These are phyloP conservation scores for Linnemannia zychae DNA, from an alignment of 192 early-diverging fungal genomes.

Conservation along the genomic window DNA sequence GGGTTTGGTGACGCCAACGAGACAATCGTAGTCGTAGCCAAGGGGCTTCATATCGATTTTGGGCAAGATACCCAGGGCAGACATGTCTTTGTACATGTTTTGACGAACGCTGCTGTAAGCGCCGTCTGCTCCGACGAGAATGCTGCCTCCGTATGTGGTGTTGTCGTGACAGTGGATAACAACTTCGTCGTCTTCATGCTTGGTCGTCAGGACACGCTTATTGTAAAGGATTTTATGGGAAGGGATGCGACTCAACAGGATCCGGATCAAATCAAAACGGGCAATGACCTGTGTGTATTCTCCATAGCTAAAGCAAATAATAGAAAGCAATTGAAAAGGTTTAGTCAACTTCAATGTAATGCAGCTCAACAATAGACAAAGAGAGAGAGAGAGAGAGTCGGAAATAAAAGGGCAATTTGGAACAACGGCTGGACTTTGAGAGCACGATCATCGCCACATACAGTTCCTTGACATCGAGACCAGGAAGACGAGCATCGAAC, in stretches of 20 bases:
- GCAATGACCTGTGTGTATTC: constrained; percentile 16
- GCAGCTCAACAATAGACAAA: background rate
- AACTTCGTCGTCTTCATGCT: constrained; percentile 30
- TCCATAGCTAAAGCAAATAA: constrained; percentile 13
- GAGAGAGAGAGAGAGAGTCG: background rate
- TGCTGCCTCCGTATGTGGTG: constrained; percentile 16
- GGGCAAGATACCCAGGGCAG: background rate
- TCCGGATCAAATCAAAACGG: constrained; percentile 16
- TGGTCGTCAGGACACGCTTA: constrained; percentile 17
- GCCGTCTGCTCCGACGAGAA: constrained; percentile 38
- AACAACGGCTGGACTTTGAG: background rate
- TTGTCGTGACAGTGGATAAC: constrained; percentile 19
- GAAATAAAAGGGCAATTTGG: background rate
- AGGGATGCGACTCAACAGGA: constrained; percentile 20
- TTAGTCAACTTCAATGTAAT: background rate
- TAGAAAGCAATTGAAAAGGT: background rate
- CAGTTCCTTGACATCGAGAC: constrained; percentile 13
- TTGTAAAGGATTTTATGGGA: constrained; percentile 15
- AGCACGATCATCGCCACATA: background rate
- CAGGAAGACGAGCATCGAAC: constrained; percentile 5
- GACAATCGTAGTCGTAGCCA: constrained; percentile 28
- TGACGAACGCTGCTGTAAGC: constrained; percentile 35
- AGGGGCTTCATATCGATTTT: constrained; percentile 13
- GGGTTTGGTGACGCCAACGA: constrained; percentile 20
- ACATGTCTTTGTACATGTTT: constrained; percentile 21